Base-by-base conservation (phyloP, 1,284 basidiomycete genomes). In the Anthracocystis panici-leucophaei region DNA sequence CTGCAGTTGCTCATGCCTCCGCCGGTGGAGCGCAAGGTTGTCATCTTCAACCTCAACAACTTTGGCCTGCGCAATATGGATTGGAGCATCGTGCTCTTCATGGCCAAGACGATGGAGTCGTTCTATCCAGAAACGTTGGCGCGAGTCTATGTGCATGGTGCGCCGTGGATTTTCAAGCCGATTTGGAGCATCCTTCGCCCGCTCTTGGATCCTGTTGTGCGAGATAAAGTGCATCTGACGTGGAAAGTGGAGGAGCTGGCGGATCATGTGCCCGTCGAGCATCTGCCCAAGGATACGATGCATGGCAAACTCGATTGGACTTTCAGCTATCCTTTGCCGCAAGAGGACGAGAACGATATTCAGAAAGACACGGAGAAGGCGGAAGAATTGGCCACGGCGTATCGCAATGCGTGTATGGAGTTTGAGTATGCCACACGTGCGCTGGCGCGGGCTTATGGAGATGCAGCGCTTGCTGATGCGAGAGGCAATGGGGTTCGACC, bases 51-150 rank as follows among this genome's bases (percentile, higher is more conserved):
- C 63, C 75, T 83, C 71, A 78, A 71, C 69, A 74, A 81, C 45
- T 83, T 83, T 55, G 77, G 78, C 49, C 52, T 83, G 23, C 78
- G 81, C 57, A 82, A 83, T 46, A 83, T 83, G 81, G 81, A 83
- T 59, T 78, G 74, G 76, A 60, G 67, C 42, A 63, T 74, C 57
- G 81, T 83, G n/a, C 78, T 83, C 33, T 82, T 81, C 57, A 79
- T 83, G 76, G 81, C 81, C 48, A 83, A 83, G 65, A 81, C 80
- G 12, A 78, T 83, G 74, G 80, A 82, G 45, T 69, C 65, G 23
- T 82, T 78, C 63, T 83, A 82, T 38, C 79, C 75, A 2, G 81
- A 82, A 51, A 80, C 78, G 11, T 48, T 82, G 23, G 75, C 80
- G n/a, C 38, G 80, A 3, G 71, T 83, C 29, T 82, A 81, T 35